These are phyloP conservation scores for Quercus engelmannii DNA, from an alignment of 306 rosid species.

Conservation along the genomic window DNA sequence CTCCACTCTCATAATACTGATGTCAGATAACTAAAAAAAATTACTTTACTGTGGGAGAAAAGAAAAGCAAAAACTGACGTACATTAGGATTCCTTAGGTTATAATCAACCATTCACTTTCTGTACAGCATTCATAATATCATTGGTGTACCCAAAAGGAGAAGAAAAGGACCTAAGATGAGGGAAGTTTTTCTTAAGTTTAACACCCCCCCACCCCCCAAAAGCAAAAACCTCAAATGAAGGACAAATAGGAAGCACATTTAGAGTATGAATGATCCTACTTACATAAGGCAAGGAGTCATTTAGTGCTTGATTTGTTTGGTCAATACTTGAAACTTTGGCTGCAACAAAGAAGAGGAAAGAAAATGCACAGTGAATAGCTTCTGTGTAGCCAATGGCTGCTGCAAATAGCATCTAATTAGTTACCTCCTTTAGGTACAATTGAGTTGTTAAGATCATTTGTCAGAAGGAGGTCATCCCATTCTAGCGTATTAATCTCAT, in stretches of 20 bases:
- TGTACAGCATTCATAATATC: background rate
- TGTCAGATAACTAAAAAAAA: background rate
- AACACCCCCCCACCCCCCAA: too few relatives aligned
- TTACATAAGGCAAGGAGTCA: slow-evolving; percentile 50
- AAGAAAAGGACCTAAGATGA: background rate
- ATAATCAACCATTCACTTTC: background rate
- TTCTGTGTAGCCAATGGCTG: slow-evolving; percentile 10
- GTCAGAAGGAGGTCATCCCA: slow-evolving; percentile 90
- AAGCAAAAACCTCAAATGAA: background rate
- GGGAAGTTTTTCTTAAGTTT: background rate
- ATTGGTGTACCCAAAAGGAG: background rate
- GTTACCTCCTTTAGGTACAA: slow-evolving; percentile 62
- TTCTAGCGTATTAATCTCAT: slow-evolving; percentile 93
- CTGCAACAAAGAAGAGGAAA: slow-evolving; percentile 34
- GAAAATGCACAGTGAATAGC: slow-evolving; percentile 21
- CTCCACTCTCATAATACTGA: background rate
- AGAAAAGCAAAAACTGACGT: background rate
- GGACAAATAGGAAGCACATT: background rate
- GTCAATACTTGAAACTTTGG: slow-evolving; percentile 39
- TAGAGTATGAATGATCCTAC: slow-evolving; percentile 18
- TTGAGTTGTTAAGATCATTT: slow-evolving; percentile 40
- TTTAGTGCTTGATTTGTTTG: slow-evolving; percentile 51
- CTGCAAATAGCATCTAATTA: slow-evolving; percentile 22
- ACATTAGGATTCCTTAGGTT: background rate
- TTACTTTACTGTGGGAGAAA: background rate